These are phyloP conservation scores for Fusarium secorum DNA, from an alignment of 2,329 filamentous ascomycete genomes.

Conservation along the genomic window DNA sequence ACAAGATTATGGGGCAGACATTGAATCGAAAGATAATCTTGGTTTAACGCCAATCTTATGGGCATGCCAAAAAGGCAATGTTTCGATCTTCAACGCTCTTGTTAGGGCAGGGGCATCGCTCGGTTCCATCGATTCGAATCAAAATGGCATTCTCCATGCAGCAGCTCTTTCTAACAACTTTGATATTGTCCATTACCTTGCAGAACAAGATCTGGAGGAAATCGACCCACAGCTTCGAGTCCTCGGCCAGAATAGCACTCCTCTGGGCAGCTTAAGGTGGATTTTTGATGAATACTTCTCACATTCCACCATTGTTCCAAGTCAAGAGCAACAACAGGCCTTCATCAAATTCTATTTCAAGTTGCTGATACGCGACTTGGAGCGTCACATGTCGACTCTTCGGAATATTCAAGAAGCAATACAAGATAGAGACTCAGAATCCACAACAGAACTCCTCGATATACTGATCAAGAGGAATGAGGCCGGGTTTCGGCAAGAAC, in stretches of 20 bases:
- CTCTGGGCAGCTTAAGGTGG: not conserved
- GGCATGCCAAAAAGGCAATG: rapidly evolving
- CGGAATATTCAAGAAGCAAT: not conserved
- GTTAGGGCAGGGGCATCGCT: not conserved
- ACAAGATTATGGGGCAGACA: not conserved
- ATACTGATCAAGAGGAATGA: not conserved
- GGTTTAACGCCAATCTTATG: rapidly evolving
- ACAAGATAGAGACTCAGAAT: rapidly evolving
- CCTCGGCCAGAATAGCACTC: rapidly evolving
- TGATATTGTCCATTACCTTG: not conserved
- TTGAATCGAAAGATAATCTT: rapidly evolving
- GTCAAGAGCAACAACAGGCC: rapidly evolving
- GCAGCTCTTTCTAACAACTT: rapidly evolving
- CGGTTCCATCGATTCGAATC: rapidly evolving
- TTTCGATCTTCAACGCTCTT: not conserved
- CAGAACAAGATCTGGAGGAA: not conserved
- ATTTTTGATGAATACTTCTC: rapidly evolving
- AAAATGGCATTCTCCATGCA: rapidly evolving
- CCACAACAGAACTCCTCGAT: not conserved
- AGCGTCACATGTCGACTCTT: not conserved
- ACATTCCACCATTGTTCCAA: rapidly evolving
- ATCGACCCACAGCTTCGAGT: not conserved
- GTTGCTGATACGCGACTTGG: not conserved
- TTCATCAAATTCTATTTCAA: slow-evolving; percentile 15
- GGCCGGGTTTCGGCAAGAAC: rapidly evolving